Evolutionary conservation across 2,329 filamentous ascomycete genomes (phyloP).

Genomic region (Microdochium bolleyi): DNA sequence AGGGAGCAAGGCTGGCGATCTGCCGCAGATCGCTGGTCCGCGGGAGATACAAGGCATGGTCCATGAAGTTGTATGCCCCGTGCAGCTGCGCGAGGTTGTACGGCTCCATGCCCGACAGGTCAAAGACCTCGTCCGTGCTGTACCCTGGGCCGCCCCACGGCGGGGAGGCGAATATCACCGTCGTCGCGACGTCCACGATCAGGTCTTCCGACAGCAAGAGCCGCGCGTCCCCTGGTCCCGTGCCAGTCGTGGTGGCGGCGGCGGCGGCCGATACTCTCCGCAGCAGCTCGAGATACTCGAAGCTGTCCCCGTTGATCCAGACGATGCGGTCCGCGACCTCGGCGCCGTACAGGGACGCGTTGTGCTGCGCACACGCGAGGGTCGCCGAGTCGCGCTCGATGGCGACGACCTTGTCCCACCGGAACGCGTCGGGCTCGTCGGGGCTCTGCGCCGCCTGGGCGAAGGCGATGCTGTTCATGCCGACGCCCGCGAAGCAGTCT

Average conservation of each 20-base stretch:
- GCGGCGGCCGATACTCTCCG: conserved; percentile 19
- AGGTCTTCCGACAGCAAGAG: conserved; percentile 26
- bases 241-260: too few relatives aligned
- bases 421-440: conserved; percentile 38
- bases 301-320: conserved; percentile 84
- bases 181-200: conserved; percentile 28
- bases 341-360: conserved; percentile 71
- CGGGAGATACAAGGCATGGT: conserved; percentile 73
- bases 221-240: too few relatives aligned
- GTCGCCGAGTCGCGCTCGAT: conserved; percentile 78
- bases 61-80: conserved; percentile 49
- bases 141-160: conserved; percentile 55
- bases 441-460: conserved; percentile 43
- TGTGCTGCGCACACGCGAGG: conserved; percentile 85
- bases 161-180: conserved; percentile 48
- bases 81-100: conserved; percentile 64
- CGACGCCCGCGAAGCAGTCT: conserved; percentile 85
- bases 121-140: conserved; percentile 61
- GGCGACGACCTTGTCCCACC: conserved; percentile 78
- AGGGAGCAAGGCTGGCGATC: conserved; percentile 51
- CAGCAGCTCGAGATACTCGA: conserved; percentile 56
- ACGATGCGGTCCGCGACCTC: conserved; percentile 64
- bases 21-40: conserved; percentile 78
- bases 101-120: conserved; percentile 79
- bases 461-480: conserved; percentile 93